Evolutionary conservation across 257 asterid genomes (phyloP), one percentile per base, ranked within the genome.

Genomic region (Ligustrum vulgare): DNA sequence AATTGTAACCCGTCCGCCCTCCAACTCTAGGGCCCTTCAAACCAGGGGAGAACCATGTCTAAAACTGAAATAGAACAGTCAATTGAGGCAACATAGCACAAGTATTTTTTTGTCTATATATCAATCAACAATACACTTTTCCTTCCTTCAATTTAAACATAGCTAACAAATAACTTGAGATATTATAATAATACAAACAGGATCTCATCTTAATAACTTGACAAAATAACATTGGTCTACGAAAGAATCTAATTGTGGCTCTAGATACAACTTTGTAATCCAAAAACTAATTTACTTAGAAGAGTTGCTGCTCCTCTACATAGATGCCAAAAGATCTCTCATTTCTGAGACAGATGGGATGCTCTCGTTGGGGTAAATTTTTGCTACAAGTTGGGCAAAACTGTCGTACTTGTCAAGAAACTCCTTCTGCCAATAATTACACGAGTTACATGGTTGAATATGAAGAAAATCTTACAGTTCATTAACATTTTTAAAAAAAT

Each of bases 401-500:
- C 93, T 89, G 47, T 84, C 91, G 25, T 95, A 95, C 87, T 95
- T 95, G 85, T 91, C 97, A 23, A 95, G 90, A 76, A 95, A 95
- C 84, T 95, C 99, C 76, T 88, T 85, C 99, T 93, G 97, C 84
- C 79, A 67, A 47, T 41, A 41, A 36, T 62, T 16, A 9, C 49
- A 23, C 51, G 45, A 65, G 77, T 66, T 73, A 74, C 33, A 45
- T 45, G 49, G 63, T 35, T 11, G 18, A 33, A 32, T 6, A 8
- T 32, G n/a, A 22, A 22, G 67, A 60, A 60, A 60, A 60, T 60
- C 13, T 23, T 60, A 23, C 67, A 9, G 34, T 9, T 60, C 67
- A 60, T 60, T 11, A 60, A 60, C 15, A 54, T 20, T 20, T 7
- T 39, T 16, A 47, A 49, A 18, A 5, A 49, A 0, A 49, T 1